These are phyloP conservation scores for Tanacetum coccineum DNA, from an alignment of 129 eudicot genomes.

Conservation along the genomic window DNA sequence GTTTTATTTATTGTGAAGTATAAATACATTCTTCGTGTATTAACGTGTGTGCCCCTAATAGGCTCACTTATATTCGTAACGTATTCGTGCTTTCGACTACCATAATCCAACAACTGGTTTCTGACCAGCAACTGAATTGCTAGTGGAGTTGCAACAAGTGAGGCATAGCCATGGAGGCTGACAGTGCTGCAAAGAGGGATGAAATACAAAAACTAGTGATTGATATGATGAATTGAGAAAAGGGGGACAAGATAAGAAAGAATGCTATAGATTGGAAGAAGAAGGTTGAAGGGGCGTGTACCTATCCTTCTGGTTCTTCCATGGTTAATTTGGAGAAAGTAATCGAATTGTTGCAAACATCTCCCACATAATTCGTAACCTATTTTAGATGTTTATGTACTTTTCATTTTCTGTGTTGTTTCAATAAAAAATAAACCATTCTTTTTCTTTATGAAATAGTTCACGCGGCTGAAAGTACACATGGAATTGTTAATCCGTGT, in stretches of 20 bases:
- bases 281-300: constrained; percentile 40
- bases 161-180: constrained; percentile 54
- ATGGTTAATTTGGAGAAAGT: constrained; percentile 32
- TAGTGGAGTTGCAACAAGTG: constrained; percentile 44
- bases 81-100: too few relatives aligned
- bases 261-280: constrained; percentile 44
- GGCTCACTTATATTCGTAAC: too few relatives aligned
- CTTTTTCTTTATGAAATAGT: too few relatives aligned
- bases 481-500: too few relatives aligned
- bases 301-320: constrained; percentile 32
- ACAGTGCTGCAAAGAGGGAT: constrained; percentile 43
- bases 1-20: too few relatives aligned
- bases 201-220: constrained; percentile 39
- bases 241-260: constrained; percentile 38
- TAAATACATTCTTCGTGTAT: too few relatives aligned
- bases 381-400: background rate
- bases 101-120: too few relatives aligned
- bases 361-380: background rate
- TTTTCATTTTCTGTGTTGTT: background rate
- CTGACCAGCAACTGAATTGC: too few relatives aligned
- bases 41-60: too few relatives aligned
- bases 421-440: too few relatives aligned
- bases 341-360: constrained; percentile 16
- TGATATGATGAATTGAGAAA: constrained; percentile 42
- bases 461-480: too few relatives aligned